Conservation (phyloP, 345 rosid species). For the Reutealis trisperma region DNA sequence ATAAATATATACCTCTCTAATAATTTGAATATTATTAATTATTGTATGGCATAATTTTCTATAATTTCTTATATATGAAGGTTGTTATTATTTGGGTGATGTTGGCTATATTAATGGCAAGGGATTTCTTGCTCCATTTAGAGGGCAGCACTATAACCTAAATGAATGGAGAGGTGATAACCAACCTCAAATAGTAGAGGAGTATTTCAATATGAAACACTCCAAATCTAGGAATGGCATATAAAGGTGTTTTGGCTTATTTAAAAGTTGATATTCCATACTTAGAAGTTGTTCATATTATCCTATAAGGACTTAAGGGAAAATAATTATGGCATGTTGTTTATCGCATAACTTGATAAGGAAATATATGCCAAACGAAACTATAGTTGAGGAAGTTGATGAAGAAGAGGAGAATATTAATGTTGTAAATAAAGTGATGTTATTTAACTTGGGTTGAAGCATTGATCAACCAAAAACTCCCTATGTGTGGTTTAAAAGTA, state of each 20-base stretch:
- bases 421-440: neutral
- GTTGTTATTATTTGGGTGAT: conserved; percentile 8
- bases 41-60: too few relatives aligned
- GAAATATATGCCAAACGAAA: too few relatives aligned
- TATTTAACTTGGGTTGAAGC: too few relatives aligned
- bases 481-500: too few relatives aligned
- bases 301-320: too few relatives aligned
- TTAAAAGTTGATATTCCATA: neutral
- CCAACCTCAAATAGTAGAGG: neutral
- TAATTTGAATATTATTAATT: too few relatives aligned
- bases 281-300: too few relatives aligned
- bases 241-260: neutral
- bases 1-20: neutral
- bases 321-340: too few relatives aligned
- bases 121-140: neutral
- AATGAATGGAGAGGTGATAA: neutral
- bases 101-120: neutral
- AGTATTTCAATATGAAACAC: neutral
- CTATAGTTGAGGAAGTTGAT: neutral
- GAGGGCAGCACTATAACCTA: neutral
- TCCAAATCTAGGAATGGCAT: neutral
- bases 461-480: too few relatives aligned
- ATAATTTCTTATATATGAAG: neutral
- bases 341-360: too few relatives aligned
- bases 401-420: neutral